Conservation (phyloP, 768 basidiomycete species). For the Lactarius evosmus region DNA sequence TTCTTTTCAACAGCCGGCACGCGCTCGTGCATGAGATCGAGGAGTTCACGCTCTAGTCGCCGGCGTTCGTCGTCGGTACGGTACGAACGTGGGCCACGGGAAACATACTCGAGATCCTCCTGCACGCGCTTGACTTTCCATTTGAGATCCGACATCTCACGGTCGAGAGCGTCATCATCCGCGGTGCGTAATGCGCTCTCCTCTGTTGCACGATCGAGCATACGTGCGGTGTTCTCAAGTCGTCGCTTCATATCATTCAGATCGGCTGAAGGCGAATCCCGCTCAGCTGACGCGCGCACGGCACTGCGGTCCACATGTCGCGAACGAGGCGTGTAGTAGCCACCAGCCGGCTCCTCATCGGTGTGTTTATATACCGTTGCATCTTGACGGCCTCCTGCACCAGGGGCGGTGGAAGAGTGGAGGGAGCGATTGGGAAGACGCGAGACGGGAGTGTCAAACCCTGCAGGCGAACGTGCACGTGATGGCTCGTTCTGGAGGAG, state of each 20-base stretch:
- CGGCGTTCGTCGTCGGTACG: constrained; percentile 84
- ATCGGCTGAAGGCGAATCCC: constrained; percentile 58
- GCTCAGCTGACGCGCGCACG: constrained; percentile 71
- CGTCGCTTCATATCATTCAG: constrained; percentile 84
- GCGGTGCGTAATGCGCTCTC: constrained; percentile 56
- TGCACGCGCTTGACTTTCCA: constrained; percentile 83
- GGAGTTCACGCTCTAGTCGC: constrained; percentile 81
- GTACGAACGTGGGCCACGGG: constrained; percentile 64
- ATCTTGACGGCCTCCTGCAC: constrained; percentile 67
- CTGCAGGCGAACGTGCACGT: constrained; percentile 62
- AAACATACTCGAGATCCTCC: constrained; percentile 87
- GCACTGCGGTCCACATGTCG: constrained; percentile 84
- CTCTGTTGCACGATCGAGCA: constrained; percentile 74
- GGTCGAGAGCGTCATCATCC: constrained; percentile 89
- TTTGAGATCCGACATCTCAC: constrained; percentile 82
- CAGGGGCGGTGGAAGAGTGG: constrained; percentile 47
- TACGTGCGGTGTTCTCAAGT: constrained; percentile 71
- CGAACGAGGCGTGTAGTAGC: constrained; percentile 74
- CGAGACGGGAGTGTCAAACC: constrained; percentile 52
- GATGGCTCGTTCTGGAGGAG: constrained; percentile 79
- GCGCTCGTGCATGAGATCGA: constrained; percentile 83
- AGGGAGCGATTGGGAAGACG: constrained; percentile 71
- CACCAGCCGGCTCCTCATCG: constrained; percentile 51
- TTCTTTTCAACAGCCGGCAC: constrained; percentile 87
- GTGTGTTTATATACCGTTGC: constrained; percentile 91